These are phyloP conservation scores for Yamadazyma dendronema DNA, from an alignment of 1,139 yeast species.

Conservation along the genomic window DNA sequence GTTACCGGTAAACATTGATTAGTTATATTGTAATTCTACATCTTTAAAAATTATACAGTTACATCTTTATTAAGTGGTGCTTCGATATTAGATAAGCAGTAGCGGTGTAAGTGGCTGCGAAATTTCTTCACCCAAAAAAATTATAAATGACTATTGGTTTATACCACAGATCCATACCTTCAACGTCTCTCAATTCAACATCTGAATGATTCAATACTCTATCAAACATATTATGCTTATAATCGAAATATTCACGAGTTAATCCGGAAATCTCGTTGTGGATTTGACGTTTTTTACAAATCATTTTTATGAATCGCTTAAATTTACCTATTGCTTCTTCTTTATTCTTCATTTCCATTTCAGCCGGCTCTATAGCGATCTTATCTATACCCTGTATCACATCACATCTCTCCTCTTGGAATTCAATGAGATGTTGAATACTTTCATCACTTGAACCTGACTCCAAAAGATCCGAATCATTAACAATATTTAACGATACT, in stretches of 20 bases:
- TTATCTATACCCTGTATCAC: slow-evolving; percentile 24
- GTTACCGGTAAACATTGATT: too few species aligned
- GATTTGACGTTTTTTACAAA: slow-evolving; percentile 6
- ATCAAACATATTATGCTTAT: slow-evolving; percentile 10
- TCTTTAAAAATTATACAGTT: too few species aligned
- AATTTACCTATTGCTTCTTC: slow-evolving; percentile 9
- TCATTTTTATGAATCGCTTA: slow-evolving; percentile 9
- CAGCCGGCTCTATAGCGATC: slow-evolving; percentile 12
- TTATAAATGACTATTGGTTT: slow-evolving; percentile 12
- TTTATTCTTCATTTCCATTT: slow-evolving; percentile 6
- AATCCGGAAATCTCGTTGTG: slow-evolving; percentile 3
- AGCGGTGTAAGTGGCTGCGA: slow-evolving; percentile 3
- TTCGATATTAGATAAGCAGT: too few species aligned
- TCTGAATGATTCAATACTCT: slow-evolving; percentile 7
- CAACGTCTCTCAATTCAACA: slow-evolving; percentile 4
- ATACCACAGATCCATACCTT: slow-evolving; percentile 6
- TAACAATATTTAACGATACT: slow-evolving; percentile 3
- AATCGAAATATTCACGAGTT: slow-evolving; percentile 11
- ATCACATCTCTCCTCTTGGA: slow-evolving; percentile 27
- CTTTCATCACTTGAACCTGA: slow-evolving; percentile 11
- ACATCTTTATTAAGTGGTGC: too few species aligned
- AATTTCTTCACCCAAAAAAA: slow-evolving; percentile 3
- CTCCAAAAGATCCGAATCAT: slow-evolving; percentile 10
- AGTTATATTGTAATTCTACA: too few species aligned
- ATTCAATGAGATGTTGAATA: slow-evolving; percentile 15